Conservation (phyloP, 768 basidiomycete species). For the Chlorophyllum brunneum region DNA sequence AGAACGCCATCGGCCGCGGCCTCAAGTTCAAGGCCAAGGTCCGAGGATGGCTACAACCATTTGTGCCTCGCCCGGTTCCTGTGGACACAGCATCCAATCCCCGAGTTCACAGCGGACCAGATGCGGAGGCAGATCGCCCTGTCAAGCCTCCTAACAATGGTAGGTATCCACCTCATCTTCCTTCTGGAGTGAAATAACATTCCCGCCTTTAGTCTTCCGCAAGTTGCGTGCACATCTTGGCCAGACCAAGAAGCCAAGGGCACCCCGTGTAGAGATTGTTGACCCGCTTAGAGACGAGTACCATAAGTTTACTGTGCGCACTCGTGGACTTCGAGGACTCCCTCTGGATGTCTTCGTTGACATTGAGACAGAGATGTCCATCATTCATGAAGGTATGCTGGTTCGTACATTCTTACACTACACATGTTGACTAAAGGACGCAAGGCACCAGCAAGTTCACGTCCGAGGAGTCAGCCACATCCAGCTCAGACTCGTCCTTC, state of each 20-base stretch:
- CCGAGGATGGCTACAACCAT: not conserved
- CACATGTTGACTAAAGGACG: too few relatives aligned
- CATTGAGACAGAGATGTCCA: not conserved
- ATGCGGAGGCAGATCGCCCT: not conserved
- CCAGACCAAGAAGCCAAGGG: not conserved
- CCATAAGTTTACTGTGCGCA: not conserved
- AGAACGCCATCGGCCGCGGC: not conserved
- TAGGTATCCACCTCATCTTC: not conserved
- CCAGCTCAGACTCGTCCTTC: not conserved
- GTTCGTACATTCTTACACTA: too few relatives aligned
- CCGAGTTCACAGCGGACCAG: not conserved
- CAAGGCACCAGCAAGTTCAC: too few relatives aligned
- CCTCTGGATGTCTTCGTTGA: not conserved
- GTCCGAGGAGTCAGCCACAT: too few relatives aligned
- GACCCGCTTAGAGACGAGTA: not conserved
- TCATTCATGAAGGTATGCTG: not conserved
- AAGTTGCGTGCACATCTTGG: not conserved
- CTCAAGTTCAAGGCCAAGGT: not conserved
- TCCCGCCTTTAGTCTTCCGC: not conserved
- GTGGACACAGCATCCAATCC: not conserved
- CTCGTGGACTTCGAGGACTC: not conserved
- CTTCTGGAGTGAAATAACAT: not conserved
- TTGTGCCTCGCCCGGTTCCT: not conserved
- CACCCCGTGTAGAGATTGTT: not conserved
- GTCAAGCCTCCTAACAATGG: not conserved